Percentiles rank a stretch among this genome's conserved stretches.
Conservation (phyloP, 306 rosid genomes). For the Sesbania bispinosa region DNA sequence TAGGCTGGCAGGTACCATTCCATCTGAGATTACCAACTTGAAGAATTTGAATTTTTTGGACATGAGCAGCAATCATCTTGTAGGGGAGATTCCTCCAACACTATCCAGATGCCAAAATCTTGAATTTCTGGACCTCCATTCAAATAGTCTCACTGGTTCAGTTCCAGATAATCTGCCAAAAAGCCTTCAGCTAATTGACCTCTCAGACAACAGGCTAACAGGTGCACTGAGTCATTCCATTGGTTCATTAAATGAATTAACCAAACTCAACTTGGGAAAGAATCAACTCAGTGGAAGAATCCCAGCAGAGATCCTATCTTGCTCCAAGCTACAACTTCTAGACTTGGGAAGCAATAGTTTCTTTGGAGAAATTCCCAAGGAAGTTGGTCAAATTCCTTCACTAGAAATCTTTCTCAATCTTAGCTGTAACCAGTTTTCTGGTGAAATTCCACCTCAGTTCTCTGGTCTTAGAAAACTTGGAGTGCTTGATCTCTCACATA, state of each 20-base stretch:
- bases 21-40: conserved; percentile 70
- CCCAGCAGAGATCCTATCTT: conserved; percentile 58
- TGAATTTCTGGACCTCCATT: conserved; percentile 70
- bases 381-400: conserved; percentile 58
- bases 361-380: conserved; percentile 66
- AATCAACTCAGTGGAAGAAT: conserved; percentile 59
- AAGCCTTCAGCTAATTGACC: conserved; percentile 53
- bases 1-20: conserved; percentile 59
- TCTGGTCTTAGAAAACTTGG: conserved; percentile 63
- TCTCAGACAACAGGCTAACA: conserved; percentile 56
- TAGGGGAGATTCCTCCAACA: conserved; percentile 62
- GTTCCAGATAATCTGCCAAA: conserved; percentile 53
- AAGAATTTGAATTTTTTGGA: conserved; percentile 62
- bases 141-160: conserved; percentile 56
- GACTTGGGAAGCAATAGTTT: conserved; percentile 67
- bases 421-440: conserved; percentile 65
- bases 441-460: conserved; percentile 64
- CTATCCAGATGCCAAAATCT: conserved; percentile 55
- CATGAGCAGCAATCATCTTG: conserved; percentile 57
- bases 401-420: conserved; percentile 75
- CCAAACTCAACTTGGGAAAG: conserved; percentile 58
- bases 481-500: conserved; percentile 77
- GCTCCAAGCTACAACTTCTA: conserved; percentile 57
- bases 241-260: conserved; percentile 54
- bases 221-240: conserved; percentile 49